Evolutionary conservation across 2,329 filamentous ascomycete genomes (phyloP).

Genomic region (Colletotrichum sp.): DNA sequence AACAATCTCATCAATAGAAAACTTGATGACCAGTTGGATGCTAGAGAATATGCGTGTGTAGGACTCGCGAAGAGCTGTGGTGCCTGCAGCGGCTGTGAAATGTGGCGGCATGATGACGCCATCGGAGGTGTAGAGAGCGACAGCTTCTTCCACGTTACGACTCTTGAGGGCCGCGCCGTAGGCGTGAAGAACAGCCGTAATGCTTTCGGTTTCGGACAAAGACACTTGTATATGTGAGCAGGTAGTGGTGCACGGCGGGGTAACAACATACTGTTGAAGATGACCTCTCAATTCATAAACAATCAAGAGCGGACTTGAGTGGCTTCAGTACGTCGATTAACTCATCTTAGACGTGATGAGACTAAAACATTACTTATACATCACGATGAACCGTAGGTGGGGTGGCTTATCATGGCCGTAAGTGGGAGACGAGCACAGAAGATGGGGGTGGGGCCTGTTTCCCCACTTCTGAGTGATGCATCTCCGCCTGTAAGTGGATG

Average conservation of each 20-base stretch:
- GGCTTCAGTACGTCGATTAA: background rate
- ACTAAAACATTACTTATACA: background rate
- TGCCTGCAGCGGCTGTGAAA: conserved; percentile 22
- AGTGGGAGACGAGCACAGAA: background rate
- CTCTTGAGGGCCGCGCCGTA: conserved; percentile 22
- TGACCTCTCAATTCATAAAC: background rate
- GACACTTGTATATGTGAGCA: conserved; percentile 26
- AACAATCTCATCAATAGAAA: conserved; percentile 21
- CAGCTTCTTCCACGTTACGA: conserved; percentile 19
- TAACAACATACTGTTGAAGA: background rate
- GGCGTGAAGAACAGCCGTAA: conserved; percentile 20
- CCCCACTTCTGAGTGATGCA: background rate
- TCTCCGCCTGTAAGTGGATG: background rate
- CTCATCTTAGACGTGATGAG: background rate
- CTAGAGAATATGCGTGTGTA: conserved; percentile 23
- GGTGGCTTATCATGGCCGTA: background rate
- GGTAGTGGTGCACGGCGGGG: accelerated
- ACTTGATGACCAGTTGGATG: conserved; percentile 20
- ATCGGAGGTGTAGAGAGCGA: conserved; percentile 25
- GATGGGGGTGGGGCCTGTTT: background rate
- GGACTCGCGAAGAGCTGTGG: conserved; percentile 17
- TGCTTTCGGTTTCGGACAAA: conserved; percentile 34
- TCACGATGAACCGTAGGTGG: background rate
- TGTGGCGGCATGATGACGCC: conserved; percentile 28
- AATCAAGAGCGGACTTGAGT: background rate